These are phyloP conservation scores for Debaryomyces subglobosus DNA, from an alignment of 1,139 yeast genomes.

Conservation along the genomic window DNA sequence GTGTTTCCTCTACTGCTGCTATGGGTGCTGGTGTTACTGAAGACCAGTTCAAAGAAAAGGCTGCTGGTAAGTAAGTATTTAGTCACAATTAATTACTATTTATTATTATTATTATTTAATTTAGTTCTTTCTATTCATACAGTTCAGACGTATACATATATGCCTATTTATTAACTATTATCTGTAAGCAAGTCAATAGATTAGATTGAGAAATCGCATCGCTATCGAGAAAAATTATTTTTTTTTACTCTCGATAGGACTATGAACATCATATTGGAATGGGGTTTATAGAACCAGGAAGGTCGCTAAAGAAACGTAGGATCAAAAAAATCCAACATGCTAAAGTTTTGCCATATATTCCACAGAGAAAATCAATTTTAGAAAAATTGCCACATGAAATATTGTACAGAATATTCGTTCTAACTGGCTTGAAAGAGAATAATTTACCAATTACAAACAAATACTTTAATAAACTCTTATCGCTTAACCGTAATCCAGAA, in stretches of 20 bases:
- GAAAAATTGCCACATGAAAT: constrained; percentile 37
- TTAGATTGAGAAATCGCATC: not conserved
- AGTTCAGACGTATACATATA: constrained; percentile 2
- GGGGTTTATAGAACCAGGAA: constrained; percentile 40
- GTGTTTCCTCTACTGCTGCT: constrained; percentile 94
- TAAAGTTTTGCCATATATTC: constrained; percentile 8
- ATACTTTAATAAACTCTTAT: constrained; percentile 25
- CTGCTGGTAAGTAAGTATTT: constrained; percentile 17
- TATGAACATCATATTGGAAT: constrained; percentile 14
- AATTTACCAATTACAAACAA: constrained; percentile 30
- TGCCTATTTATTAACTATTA: constrained; percentile 4
- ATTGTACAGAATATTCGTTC: constrained; percentile 31
- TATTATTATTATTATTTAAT: constrained; percentile 2
- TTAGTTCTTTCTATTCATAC: constrained; percentile 2
- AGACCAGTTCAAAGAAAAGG: constrained; percentile 75
- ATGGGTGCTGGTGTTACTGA: constrained; percentile 99
- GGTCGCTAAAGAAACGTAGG: constrained; percentile 16
- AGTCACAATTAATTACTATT: constrained; percentile 1
- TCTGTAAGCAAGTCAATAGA: not conserved
- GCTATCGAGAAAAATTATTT: not conserved
- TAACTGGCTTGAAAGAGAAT: constrained; percentile 31
- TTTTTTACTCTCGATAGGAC: not conserved
- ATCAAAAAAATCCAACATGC: constrained; percentile 11
- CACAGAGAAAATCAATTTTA: constrained; percentile 13
- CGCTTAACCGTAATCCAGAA: constrained; percentile 16